Conservation (phyloP, 345 rosid species). For the Turnera subulata region DNA sequence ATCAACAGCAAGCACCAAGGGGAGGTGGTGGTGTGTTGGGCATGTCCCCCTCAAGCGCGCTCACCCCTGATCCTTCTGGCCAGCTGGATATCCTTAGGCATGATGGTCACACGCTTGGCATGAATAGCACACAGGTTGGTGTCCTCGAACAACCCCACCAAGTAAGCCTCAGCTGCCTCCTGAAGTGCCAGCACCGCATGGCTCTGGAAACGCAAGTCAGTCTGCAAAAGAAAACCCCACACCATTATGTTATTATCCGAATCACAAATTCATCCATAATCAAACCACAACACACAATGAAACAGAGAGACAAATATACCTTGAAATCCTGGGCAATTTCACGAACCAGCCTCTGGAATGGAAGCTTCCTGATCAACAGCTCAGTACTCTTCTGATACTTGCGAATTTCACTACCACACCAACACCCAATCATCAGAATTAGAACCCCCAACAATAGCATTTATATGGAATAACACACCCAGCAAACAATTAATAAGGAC, state of each 20-base stretch:
- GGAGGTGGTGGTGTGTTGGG: neutral
- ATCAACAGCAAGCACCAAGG: too few relatives aligned
- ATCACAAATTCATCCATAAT: too few relatives aligned
- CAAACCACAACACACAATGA: too few relatives aligned
- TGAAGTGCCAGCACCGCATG: constrained; percentile 18
- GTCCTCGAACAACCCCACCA: constrained; percentile 15
- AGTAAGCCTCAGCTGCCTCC: constrained; percentile 22
- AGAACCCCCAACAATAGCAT: neutral
- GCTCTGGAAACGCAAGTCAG: constrained; percentile 23
- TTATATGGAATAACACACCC: neutral
- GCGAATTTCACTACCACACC: constrained; percentile 15
- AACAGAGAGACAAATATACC: too few relatives aligned
- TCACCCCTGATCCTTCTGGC: constrained; percentile 20
- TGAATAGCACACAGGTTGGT: constrained; percentile 18
- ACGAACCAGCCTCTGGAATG: constrained; percentile 24
- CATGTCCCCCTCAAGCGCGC: constrained; percentile 9
- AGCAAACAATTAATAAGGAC: too few relatives aligned
- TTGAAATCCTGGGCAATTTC: constrained; percentile 23
- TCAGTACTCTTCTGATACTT: constrained; percentile 20
- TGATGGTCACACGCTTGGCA: constrained; percentile 20
- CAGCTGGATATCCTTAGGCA: constrained; percentile 21
- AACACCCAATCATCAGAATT: neutral
- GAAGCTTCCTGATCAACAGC: constrained; percentile 15
- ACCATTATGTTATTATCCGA: too few relatives aligned
- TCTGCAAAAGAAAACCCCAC: neutral